Evolutionary conservation across 1,139 yeast species (phyloP).

Genomic region (Yamadazyma songkhlaensis): DNA sequence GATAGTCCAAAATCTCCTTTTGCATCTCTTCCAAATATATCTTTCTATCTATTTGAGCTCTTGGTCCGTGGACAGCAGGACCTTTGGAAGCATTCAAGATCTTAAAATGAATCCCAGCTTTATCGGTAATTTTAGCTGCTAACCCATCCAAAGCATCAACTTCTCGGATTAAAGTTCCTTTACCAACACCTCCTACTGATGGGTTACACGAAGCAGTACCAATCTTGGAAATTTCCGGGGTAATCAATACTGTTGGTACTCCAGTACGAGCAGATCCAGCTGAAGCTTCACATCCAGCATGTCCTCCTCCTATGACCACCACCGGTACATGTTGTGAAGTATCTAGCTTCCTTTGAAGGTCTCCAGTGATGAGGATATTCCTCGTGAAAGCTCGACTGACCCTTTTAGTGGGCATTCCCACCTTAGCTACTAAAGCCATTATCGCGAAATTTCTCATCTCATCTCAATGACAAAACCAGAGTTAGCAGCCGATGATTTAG

Average conservation of each 20-base stretch:
- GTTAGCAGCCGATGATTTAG: constrained; percentile 52
- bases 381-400: too few species aligned
- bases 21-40: constrained; percentile 84
- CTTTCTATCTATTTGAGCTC: constrained; percentile 91
- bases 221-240: constrained; percentile 71
- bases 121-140: constrained; percentile 77
- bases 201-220: constrained; percentile 98
- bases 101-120: constrained; percentile 91
- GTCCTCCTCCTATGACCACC: constrained; percentile 95
- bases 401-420: too few species aligned
- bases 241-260: constrained; percentile 65
- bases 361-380: constrained; percentile 28
- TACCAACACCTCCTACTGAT: constrained; percentile 97
- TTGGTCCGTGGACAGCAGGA: constrained; percentile 97
- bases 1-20: constrained; percentile 53
- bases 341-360: constrained; percentile 29
- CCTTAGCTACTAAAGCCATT: too few species aligned
- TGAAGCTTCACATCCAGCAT: constrained; percentile 98
- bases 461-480: constrained; percentile 6
- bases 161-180: constrained; percentile 88
- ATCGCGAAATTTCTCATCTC: constrained; percentile 12
- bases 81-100: constrained; percentile 86
- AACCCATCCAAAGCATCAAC: constrained; percentile 97
- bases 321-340: constrained; percentile 56
- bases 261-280: constrained; percentile 90